Conservation (phyloP, 345 rosid species). For the Noccaea bulbosa region DNA sequence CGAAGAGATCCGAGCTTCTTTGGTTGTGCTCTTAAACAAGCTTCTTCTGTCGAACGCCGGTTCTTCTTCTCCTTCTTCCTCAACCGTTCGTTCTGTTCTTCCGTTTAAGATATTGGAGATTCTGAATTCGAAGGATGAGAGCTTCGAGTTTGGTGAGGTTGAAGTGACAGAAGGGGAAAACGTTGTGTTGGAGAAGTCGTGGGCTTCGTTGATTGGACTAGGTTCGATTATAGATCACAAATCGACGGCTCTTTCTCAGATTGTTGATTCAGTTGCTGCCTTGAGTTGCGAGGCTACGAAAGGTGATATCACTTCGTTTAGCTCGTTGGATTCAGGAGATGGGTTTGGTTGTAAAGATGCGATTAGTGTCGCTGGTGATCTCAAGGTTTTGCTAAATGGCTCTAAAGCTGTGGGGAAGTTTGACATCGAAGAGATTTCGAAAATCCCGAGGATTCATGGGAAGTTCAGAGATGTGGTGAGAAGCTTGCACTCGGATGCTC, state of each 20-base stretch:
- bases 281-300: slow-evolving; percentile 74
- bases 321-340: slow-evolving; percentile 61
- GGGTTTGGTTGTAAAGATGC: slow-evolving; percentile 69
- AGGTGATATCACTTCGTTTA: slow-evolving; percentile 55
- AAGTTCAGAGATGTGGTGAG: slow-evolving; percentile 64
- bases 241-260: slow-evolving; percentile 50
- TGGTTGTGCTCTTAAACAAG: slow-evolving; percentile 61
- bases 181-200: slow-evolving; percentile 44
- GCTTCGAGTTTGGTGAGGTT: slow-evolving; percentile 25
- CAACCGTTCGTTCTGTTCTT: slow-evolving; percentile 48
- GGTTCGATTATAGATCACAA: slow-evolving; percentile 65
- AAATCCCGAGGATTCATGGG: slow-evolving; percentile 61
- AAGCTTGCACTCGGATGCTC: slow-evolving; percentile 54
- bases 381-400: slow-evolving; percentile 72
- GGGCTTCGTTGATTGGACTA: slow-evolving; percentile 53
- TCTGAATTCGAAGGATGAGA: slow-evolving; percentile 44
- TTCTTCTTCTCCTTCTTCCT: slow-evolving; percentile 40
- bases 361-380: slow-evolving; percentile 68
- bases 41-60: slow-evolving; percentile 48
- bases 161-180: slow-evolving; percentile 58
- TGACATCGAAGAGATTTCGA: slow-evolving; percentile 47
- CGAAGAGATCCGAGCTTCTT: slow-evolving; percentile 57
- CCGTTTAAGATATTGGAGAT: slow-evolving; percentile 44
- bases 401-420: slow-evolving; percentile 62
- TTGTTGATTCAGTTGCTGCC: slow-evolving; percentile 67